These are phyloP conservation scores for Pachyrhizus erosus DNA, from an alignment of 306 rosid species.

Conservation along the genomic window DNA sequence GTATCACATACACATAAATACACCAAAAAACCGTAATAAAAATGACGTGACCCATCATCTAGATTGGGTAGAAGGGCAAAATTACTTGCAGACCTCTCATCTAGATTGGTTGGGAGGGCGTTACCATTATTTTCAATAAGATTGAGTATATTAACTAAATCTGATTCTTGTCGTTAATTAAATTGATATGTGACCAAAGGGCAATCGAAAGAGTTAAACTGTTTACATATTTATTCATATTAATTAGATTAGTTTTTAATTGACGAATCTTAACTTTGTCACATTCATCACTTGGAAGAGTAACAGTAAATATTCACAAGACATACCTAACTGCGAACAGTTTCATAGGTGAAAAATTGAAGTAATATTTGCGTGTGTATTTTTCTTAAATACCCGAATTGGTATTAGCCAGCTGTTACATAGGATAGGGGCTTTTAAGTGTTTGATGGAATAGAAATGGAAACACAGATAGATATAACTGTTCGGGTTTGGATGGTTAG, in stretches of 20 bases:
- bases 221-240: background rate
- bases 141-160: background rate
- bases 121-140: background rate
- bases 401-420: background rate
- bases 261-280: background rate
- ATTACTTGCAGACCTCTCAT: constrained; percentile 29
- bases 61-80: background rate
- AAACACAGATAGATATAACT: no score
- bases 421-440: background rate
- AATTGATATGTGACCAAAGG: background rate
- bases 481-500: background rate
- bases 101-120: constrained; percentile 17
- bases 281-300: background rate
- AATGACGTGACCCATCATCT: constrained; percentile 37
- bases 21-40: background rate
- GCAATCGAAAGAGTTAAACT: background rate
- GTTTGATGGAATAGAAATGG: background rate
- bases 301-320: background rate
- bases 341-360: background rate
- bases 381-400: background rate
- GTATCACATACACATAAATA: background rate
- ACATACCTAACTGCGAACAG: background rate
- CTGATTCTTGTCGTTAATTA: background rate
- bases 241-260: background rate
- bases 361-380: background rate